Conservation (phyloP, 2,329 filamentous ascomycete genomes). For the Lachnellula suecica region DNA sequence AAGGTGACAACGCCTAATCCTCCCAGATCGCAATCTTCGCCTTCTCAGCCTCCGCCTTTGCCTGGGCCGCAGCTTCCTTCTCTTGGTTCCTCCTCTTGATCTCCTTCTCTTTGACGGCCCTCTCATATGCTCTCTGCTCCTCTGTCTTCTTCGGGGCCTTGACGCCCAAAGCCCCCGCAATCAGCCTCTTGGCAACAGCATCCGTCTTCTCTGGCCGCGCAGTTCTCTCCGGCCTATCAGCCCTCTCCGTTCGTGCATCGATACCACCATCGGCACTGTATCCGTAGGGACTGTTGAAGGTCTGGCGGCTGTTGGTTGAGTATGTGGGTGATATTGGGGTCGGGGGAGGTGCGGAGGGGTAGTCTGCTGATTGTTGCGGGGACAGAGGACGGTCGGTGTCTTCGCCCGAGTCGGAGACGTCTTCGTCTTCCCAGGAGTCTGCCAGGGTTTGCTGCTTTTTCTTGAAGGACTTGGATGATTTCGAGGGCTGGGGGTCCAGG, state of each 20-base stretch:
- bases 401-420: slow-evolving; percentile 40
- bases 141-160: slow-evolving; percentile 79
- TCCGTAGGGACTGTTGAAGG: slow-evolving; percentile 24
- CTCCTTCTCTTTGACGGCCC: slow-evolving; percentile 80
- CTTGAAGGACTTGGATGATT: slow-evolving; percentile 21
- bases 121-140: slow-evolving; percentile 85
- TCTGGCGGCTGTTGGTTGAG: slow-evolving; percentile 5
- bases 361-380: slow-evolving; percentile 28
- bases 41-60: slow-evolving; percentile 65
- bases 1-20: too few species aligned
- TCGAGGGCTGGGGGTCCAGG: slow-evolving; percentile 23
- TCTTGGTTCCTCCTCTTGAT: slow-evolving; percentile 73
- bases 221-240: slow-evolving; percentile 18
- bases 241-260: slow-evolving; percentile 19
- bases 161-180: slow-evolving; percentile 83
- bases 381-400: slow-evolving; percentile 27
- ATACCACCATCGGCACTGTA: slow-evolving; percentile 13
- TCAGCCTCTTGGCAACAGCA: slow-evolving; percentile 84
- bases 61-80: slow-evolving; percentile 58
- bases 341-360: slow-evolving; percentile 59
- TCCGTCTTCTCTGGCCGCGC: slow-evolving; percentile 86
- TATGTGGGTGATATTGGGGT: slow-evolving; percentile 60
- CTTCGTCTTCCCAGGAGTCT: slow-evolving; percentile 79
- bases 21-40: slow-evolving; percentile 90
- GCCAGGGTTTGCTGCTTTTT: slow-evolving; percentile 47